Base-by-base conservation (phyloP, 306 rosid species). In the Luffa acutangula region DNA sequence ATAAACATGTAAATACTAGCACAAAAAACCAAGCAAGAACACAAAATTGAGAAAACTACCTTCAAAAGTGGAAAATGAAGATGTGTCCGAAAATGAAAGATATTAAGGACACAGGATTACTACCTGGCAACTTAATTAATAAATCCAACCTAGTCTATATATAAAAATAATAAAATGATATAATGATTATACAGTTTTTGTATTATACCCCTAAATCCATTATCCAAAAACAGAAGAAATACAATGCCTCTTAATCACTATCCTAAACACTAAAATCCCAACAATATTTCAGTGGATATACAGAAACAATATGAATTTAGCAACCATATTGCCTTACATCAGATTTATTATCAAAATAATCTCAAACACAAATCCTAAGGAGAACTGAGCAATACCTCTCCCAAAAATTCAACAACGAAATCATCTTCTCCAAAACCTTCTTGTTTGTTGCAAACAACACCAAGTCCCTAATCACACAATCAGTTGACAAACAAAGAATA, bases 321-420 rank as follows among this genome's bases (percentile, higher is more conserved):
- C 36, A 31, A 72, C 10, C 77, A 13, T 72, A 46, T 72, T 20
- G 7, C 39, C 8, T 65, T 66, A 72, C 77, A 72, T 45, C 3
- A 31, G 56, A 49, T 31, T 46, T 72, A 31, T 33, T 66, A 4
- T 49, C 31, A 63, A 53, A 78, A 72, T 66, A 20, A n/a, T 43
- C 36, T 69, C 53, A 20, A 42, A 18, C 37, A 43, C 67, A 43
- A 76, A 52, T 71, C 49, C 59, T 12, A 36, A 77, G 69, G 45
- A 76, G 60, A 76, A 74, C 73, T 60, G 77, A 81, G 85, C 37
- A 84, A 62, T 90, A 96, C 99, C 98, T 96, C 99, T 81, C 99
- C 99, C 85, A 96, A 74, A 88, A 96, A 96, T 85, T 96, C 99
- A 81, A 96, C 99, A 9, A 96, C 90, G 84, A 96, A 96, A 85